phyloP scores from a whole-genome alignment of 169 alveolate species.

The Plasmodium blacklocki region DNA sequence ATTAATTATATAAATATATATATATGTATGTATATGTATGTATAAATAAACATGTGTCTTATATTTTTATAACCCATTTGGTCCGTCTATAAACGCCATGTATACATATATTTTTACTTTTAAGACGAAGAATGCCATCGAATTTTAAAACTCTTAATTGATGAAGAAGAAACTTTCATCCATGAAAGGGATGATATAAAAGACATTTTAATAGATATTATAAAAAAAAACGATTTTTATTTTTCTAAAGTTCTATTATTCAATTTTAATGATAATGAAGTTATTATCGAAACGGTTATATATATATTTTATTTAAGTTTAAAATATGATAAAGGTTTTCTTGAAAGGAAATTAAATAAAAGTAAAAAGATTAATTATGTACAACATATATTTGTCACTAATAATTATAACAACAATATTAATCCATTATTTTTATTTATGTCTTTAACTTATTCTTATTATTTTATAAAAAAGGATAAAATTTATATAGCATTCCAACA shows the following conservation, averaged over 20 bases:
- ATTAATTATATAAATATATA: background rate
- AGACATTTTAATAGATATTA: conserved; percentile 56
- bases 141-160: conserved; percentile 47
- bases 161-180: conserved; percentile 29
- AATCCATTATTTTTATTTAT: conserved; percentile 66
- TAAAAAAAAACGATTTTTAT: conserved; percentile 61
- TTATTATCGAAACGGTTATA: conserved; percentile 64
- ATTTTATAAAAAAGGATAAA: conserved; percentile 60
- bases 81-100: background rate
- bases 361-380: conserved; percentile 54
- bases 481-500: conserved; percentile 27
- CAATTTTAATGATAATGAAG: conserved; percentile 71
- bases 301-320: conserved; percentile 56
- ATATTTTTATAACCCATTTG: no score
- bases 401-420: conserved; percentile 27
- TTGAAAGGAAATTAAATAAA: conserved; percentile 38
- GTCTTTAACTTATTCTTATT: conserved; percentile 66
- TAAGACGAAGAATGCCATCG: conserved; percentile 50
- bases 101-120: background rate
- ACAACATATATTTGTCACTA: conserved; percentile 41
- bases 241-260: conserved; percentile 51
- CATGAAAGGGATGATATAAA: conserved; percentile 14
- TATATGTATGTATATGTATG: background rate
- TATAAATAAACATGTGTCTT: background rate
- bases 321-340: conserved; percentile 45